phyloP scores from a whole-genome alignment of 2,329 filamentous ascomycete genomes.

The Pestalotiopsis fici region DNA sequence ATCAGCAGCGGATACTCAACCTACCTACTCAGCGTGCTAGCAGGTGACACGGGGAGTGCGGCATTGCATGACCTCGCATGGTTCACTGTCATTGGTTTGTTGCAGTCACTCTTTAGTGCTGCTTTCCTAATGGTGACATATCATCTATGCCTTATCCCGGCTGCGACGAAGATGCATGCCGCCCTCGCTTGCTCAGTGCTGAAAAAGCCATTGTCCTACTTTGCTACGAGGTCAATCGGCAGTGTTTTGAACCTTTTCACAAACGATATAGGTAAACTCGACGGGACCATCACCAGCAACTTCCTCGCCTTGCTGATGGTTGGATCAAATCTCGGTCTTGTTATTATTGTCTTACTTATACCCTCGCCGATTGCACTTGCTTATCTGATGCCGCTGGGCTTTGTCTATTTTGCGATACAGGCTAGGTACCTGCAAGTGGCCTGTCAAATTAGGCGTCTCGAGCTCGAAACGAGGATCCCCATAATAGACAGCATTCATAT shows the following conservation, averaged over 20 bases:
- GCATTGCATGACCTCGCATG: not conserved
- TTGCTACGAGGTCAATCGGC: not conserved
- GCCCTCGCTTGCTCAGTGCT: not conserved
- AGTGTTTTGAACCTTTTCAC: not conserved
- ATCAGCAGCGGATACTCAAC: not conserved
- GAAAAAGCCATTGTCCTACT: not conserved
- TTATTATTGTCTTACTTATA: not conserved
- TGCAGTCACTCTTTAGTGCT: not conserved
- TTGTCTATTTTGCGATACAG: not conserved
- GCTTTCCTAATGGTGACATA: not conserved
- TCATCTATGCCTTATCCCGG: not conserved
- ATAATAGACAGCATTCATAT: not conserved
- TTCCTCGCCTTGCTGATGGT: not conserved
- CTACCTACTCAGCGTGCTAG: not conserved
- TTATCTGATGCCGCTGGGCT: not conserved
- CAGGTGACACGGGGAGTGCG: not conserved
- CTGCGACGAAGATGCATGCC: not conserved
- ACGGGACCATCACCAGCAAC: not conserved
- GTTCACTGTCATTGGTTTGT: not conserved
- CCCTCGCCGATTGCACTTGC: not conserved
- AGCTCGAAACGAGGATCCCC: not conserved
- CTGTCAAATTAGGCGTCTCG: not conserved
- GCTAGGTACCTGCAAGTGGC: not conserved
- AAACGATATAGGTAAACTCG: not conserved
- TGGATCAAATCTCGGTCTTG: not conserved